These are phyloP conservation scores for Solanum megistacrolobum DNA, from an alignment of 257 asterid genomes.

Conservation along the genomic window DNA sequence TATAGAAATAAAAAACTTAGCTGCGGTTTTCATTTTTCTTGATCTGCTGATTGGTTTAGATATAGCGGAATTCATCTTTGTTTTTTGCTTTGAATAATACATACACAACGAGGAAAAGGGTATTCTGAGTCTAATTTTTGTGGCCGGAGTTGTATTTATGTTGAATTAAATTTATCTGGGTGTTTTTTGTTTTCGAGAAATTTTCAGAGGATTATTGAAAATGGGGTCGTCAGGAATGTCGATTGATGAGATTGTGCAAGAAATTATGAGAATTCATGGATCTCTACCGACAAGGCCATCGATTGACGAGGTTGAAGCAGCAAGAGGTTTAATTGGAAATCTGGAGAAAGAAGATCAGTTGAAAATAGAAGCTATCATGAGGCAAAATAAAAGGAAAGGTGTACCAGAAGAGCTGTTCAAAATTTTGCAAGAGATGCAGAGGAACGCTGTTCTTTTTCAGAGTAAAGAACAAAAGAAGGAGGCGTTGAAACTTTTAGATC, in stretches of 20 bases:
- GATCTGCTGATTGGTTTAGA: not conserved
- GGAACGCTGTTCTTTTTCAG: constrained; percentile 37
- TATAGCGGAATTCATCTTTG: not conserved
- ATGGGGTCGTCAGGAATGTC: constrained; percentile 40
- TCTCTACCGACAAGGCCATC: constrained; percentile 70
- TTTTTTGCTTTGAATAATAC: not conserved
- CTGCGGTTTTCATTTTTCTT: not conserved
- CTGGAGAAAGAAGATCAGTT: constrained; percentile 69
- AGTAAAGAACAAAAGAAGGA: constrained; percentile 67
- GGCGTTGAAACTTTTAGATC: constrained; percentile 67
- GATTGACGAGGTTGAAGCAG: constrained; percentile 79
- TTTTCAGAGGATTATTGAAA: not conserved
- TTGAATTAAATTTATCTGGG: not conserved
- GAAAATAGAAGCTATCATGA: constrained; percentile 45
- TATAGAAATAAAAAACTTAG: not conserved
- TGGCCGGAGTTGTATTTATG: not conserved
- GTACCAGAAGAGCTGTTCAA: constrained; percentile 71
- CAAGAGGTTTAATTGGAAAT: constrained; percentile 43
- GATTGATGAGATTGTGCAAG: constrained; percentile 56
- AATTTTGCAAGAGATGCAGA: constrained; percentile 69
- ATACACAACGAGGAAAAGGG: not conserved
- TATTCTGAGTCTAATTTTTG: not conserved
- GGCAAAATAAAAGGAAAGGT: constrained; percentile 49
- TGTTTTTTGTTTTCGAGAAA: not conserved
- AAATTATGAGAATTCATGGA: constrained; percentile 67